Conservation (phyloP, 495 filamentous ascomycete genomes). For the Neurospora discreta region DNA sequence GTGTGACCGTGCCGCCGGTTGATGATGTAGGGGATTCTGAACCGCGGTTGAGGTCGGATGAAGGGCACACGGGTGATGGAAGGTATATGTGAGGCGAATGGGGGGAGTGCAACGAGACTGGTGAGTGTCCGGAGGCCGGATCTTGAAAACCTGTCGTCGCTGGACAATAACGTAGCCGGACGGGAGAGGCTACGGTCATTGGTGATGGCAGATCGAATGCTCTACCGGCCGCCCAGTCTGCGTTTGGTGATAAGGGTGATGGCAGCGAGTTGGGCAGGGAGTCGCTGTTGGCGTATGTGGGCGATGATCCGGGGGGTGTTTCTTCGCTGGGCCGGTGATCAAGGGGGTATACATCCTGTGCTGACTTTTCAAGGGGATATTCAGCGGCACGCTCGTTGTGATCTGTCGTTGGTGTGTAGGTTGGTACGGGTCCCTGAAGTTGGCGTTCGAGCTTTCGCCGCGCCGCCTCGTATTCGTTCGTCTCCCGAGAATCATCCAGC, state of each 20-base stretch:
- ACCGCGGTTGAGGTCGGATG: constrained; percentile 19
- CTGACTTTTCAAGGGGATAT: constrained; percentile 19
- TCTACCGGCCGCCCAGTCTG: constrained; percentile 27
- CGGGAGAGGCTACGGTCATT: constrained; percentile 21
- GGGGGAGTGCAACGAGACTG: constrained; percentile 22
- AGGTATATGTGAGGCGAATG: constrained; percentile 20
- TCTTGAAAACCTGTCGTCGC: constrained; percentile 7
- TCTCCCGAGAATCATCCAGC: constrained; percentile 6
- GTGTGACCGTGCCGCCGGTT: constrained; percentile 9
- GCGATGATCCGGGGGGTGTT: constrained; percentile 31
- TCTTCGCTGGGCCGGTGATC: constrained; percentile 30
- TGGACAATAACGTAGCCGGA: constrained; percentile 11
- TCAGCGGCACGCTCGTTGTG: neutral
- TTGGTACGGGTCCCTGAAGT: constrained; percentile 27
- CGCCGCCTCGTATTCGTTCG: constrained; percentile 34
- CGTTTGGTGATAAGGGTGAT: constrained; percentile 34
- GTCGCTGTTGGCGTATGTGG: constrained; percentile 28
- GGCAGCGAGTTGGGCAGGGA: constrained; percentile 28
- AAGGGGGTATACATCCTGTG: constrained; percentile 24
- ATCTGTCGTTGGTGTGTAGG: constrained; percentile 16
- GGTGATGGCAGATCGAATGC: constrained; percentile 30
- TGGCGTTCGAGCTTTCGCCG: constrained; percentile 34
- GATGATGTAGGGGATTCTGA: constrained; percentile 21
- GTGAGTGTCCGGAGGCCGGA: constrained; percentile 21
- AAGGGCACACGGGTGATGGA: constrained; percentile 21